phyloP scores from a whole-genome alignment of 352 stramenopile genomes.

The Globisporangium mamillatum region DNA sequence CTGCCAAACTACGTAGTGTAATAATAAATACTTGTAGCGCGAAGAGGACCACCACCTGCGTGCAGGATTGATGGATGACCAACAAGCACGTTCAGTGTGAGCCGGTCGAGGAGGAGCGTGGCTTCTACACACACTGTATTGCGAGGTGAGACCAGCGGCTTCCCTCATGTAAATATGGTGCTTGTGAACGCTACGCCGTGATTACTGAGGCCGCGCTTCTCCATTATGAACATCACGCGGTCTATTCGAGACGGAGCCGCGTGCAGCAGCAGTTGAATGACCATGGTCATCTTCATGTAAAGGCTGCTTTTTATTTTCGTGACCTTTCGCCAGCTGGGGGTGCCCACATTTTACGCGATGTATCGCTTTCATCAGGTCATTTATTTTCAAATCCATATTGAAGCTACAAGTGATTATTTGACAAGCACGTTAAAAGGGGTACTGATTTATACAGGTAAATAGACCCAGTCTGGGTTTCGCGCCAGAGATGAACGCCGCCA shows the following conservation, averaged over 20 bases:
- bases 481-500: neutral
- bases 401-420: too few species aligned
- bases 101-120: neutral
- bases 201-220: neutral
- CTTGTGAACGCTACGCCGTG: neutral
- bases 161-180: neutral
- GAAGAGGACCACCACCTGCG: too few species aligned
- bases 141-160: neutral
- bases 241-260: neutral
- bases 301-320: neutral
- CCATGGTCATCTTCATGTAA: neutral
- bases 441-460: conserved; percentile 1
- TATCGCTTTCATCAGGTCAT: neutral
- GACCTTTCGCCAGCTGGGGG: neutral
- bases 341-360: neutral
- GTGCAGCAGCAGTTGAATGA: neutral
- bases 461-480: neutral
- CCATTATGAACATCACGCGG: neutral
- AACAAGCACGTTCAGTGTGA: neutral
- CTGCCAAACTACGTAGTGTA: too few species aligned
- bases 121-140: neutral
- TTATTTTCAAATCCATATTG: neutral
- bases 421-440: neutral
- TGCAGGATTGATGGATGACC: neutral
- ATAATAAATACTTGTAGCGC: too few species aligned